Evolutionary conservation across 2,329 filamentous ascomycete genomes (phyloP), one percentile per base, ranked within the genome.

Genomic region (Zalaria obscura): DNA sequence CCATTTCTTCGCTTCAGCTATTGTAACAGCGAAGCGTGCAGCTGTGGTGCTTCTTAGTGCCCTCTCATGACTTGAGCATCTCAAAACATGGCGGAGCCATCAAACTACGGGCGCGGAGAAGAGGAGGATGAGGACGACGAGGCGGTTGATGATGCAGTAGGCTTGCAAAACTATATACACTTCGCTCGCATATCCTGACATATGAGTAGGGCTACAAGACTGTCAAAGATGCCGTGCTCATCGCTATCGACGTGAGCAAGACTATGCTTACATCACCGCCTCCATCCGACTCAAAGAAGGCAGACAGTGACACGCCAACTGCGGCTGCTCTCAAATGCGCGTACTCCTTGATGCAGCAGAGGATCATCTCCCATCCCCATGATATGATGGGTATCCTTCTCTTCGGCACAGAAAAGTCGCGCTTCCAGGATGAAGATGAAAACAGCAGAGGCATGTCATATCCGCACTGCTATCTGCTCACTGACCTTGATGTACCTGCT

Each of bases 331-430:
- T 98, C 39, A 94, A 94, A 69, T 95, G 86, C 53, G 91, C 89
- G 44, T 93, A 93, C 55, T 78, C 86, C 55, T 70, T 98, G 40
- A 95, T 98, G 85, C 86, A 96, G 64, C 89, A 96, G 65, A 85
- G 91, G 52, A 96, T 98, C 61, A 96, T 98, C 52, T 89, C 89
- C 3, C 89, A 88, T 47, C 91, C 91, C 1, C 88, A 81, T 55
- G 91, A 98, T 47, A 93, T 95, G 84, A 95, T 98, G 75, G 88
- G 89, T 2, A 82, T 98, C 26, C 61, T 98, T 32, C 69, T 98
- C 0, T 98, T 93, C 57, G 88, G 88, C 5, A 98, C 91, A 0
- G 71, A 93, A 54, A 75, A 84, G 61, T 84, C 86, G 33, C 87
- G 80, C 52, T 88, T 87, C 48, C 76, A 80, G 36, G 76, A 78